Base-by-base conservation (phyloP, 2,329 filamentous ascomycete genomes). In the Cladosporium velox region DNA sequence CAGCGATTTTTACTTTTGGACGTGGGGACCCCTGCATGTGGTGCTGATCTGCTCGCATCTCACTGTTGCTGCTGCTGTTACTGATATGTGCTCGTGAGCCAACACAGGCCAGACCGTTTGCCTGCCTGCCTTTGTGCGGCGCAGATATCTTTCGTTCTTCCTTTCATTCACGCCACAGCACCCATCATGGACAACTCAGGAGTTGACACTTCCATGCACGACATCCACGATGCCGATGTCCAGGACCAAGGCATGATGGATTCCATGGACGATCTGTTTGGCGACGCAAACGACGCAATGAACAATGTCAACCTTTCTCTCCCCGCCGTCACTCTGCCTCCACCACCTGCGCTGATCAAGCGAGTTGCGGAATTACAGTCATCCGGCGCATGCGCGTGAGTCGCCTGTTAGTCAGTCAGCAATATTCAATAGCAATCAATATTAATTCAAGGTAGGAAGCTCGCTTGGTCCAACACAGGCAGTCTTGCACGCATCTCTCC, bases 381-480 rank as follows among this genome's bases (percentile, higher is more conserved):
- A 66, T 86, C 86, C 66, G 92, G 92, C 18, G 95, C 91, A 77
- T 92, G 89, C 83, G 90, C 93, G 92, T 95, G 87, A 80, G 88
- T 84, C 54, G 35, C 52, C 57, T 63, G 28, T 59, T 47, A 12
- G 10, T 32, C 14, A 60, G 10, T 32, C 14, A 60, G 52, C 38
- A 49, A 64, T 65, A 26, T 34, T n/a, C 41, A 35, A 35, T 54
- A 60, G 44, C 49, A 64, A 26, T 41, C 24, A 44, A 65, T 59
- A 59, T 59, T 35, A 41, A 18, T 57, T 57, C 66, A 65, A 51
- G 24, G 54, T 66, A 96, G 93, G 76, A 88, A 87, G 70, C 86
- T 97, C 64, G 88, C 91, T 34, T 98, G 94, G 93, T 97, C 94
- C 12, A 93, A 89, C 72, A 86, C 88, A 67, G 94, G 94, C 52